Base-by-base conservation (phyloP, 768 basidiomycete genomes). In the Termitomyces sp. region DNA sequence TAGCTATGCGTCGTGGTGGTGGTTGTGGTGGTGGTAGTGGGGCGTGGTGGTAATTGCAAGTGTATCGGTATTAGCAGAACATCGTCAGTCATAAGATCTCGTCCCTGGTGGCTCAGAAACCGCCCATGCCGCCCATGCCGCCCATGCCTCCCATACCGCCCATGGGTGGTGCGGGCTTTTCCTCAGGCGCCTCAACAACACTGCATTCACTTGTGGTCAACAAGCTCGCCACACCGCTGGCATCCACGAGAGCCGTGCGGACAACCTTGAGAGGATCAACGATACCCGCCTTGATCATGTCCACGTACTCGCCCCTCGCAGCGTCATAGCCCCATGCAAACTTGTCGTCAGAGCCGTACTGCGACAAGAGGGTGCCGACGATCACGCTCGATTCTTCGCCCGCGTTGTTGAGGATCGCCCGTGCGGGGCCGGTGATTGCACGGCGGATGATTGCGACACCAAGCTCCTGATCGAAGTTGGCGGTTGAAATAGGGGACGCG, bases 201-300 rank as follows among this genome's bases (percentile, higher is more conserved):
- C 91, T 90, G 41, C 85, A 88, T 78, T 98, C 95, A 64, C 88
- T 91, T 51, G 95, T 98, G 47, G 94, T 94, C 73, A 98, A 76
- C 71, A 98, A 75, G 60, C 86, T 90, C 4, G 95, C 93, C n/a
- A 98, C 95, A 68, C 96, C 95, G 23, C 83, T 78, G 0, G 96
- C 95, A 69, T 98, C 95, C 2, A 95, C 85, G 29, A 98, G 79
- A 1, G 94, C 94, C 3, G 94, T 96, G 65, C 92, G 78, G 50
- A 97, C 95, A 50, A 98, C 96, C 84, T 96, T 96, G 59, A 95
- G 77, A 1, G 95, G 95, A 76, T 98, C 96, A 44, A 98, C 88
- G 64, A 98, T 97, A 66, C 96, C 96, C 29, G 85, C 80, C 71
- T 87, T 81, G 75, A 98, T 89, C 94, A 98, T 95, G 74, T 98